Conservation (phyloP, 192 early-diverging fungal species). For the Podila verticillata region DNA sequence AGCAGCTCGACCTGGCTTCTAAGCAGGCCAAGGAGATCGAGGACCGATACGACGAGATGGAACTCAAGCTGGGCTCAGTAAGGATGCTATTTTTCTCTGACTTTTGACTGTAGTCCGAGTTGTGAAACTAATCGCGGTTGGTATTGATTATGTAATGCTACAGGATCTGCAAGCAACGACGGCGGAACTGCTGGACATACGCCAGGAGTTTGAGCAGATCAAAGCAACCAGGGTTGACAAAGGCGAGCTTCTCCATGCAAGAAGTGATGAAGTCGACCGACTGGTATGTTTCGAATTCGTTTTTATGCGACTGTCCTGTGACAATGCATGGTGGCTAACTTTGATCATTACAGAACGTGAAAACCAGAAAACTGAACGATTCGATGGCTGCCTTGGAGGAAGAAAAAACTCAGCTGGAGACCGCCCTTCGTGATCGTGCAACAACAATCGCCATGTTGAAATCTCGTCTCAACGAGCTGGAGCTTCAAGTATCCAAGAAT, state of each 20-base stretch:
- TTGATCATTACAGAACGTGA: conserved; percentile 12
- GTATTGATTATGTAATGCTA: not conserved
- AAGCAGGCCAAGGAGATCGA: conserved; percentile 46
- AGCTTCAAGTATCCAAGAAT: conserved; percentile 28
- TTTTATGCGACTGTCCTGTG: not conserved
- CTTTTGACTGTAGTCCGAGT: too few species aligned
- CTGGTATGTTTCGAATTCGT: conserved; percentile 21
- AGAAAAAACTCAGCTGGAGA: conserved; percentile 39
- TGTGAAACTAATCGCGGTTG: not conserved
- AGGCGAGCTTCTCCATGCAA: conserved; percentile 30
- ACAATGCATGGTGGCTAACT: not conserved
- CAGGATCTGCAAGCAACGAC: conserved; percentile 40
- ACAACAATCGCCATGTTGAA: conserved; percentile 49
- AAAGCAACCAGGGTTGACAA: conserved; percentile 36
- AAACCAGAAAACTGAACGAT: conserved; percentile 40
- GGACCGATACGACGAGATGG: conserved; percentile 52
- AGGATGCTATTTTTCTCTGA: not conserved
- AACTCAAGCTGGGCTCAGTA: conserved; percentile 48
- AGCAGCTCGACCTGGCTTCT: conserved; percentile 44
- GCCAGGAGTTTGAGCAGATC: conserved; percentile 50
- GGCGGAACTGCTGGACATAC: conserved; percentile 28
- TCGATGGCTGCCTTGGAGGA: conserved; percentile 39
- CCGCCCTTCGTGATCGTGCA: conserved; percentile 40
- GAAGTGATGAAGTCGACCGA: conserved; percentile 51
- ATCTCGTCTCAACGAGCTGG: conserved; percentile 33